Evolutionary conservation across 768 basidiomycete genomes (phyloP).

Genomic region (Rhodotorula toruloides): DNA sequence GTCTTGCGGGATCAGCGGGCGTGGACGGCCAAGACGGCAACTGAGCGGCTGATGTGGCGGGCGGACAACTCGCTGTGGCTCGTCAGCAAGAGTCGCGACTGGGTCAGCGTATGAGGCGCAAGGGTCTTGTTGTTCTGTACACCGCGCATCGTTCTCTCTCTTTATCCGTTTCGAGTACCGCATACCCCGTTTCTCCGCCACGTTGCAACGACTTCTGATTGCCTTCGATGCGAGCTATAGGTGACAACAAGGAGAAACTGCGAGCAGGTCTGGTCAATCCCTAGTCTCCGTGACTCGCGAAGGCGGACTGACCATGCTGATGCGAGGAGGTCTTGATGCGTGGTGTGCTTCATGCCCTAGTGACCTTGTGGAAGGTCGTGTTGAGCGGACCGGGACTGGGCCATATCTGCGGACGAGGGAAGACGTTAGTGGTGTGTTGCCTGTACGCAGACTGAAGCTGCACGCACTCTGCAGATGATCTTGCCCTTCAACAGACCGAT

Average conservation of each 20-base stretch:
- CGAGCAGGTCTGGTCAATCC: no score
- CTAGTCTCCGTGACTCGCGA: no score
- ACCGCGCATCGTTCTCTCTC: background rate
- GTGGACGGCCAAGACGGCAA: constrained; percentile 86
- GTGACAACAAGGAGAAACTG: background rate
- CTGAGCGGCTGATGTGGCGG: constrained; percentile 87
- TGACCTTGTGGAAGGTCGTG: background rate
- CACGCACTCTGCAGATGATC: constrained; percentile 48
- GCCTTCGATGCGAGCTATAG: background rate
- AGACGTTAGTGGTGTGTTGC: background rate
- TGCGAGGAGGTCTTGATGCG: background rate
- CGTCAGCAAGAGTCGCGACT: constrained; percentile 43
- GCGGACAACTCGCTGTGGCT: constrained; percentile 85
- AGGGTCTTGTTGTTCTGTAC: background rate
- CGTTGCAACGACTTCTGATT: no score
- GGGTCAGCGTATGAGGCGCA: background rate
- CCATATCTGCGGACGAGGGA: constrained; percentile 15
- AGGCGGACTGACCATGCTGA: no score
- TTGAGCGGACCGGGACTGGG: constrained; percentile 12
- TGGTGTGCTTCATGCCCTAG: background rate
- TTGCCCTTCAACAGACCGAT: constrained; percentile 68
- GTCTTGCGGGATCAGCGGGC: constrained; percentile 91
- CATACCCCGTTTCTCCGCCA: no score
- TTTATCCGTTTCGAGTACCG: background rate
- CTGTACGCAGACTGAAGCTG: no score